Evolutionary conservation across 139 green algal genomes (phyloP), one percentile per base, ranked within the genome.

Genomic region (Tetradesmus lagerheimii): DNA sequence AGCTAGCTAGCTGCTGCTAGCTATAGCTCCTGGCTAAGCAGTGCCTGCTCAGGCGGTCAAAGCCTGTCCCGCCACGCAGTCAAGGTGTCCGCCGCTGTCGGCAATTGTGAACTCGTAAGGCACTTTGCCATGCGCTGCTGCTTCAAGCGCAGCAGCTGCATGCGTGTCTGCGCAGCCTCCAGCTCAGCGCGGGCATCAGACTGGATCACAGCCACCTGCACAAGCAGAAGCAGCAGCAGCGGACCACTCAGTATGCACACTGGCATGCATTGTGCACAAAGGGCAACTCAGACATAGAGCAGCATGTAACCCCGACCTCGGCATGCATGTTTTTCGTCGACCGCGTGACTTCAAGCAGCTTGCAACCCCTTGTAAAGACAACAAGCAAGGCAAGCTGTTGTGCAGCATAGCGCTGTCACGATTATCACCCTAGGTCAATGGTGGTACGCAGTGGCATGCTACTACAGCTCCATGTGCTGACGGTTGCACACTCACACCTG

Each of bases 101-200:
- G 57, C 57, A 71, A 23, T 8, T 71, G 57, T 2, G 1, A 6
- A n/a, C 20, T n/a, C 1, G 57, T 23, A 38, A 86, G 34, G 45
- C 45, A 75, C 2, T 74, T 39, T 4, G 45, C 80, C 34, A 87
- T 78, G 31, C 82, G 37, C n/a, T 88, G 38, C 64, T 88, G 83
- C 64, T 88, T 88, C 37, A 88, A 23, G 37, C 83, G 62, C 64
- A 88, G 64, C 25, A 80, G 37, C 38, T 88, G 83, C 83, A 88
- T 39, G n/a, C 83, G 45, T 12, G 62, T 80, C 34, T 80, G 64
- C 12, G 83, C 83, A 25, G 83, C 64, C 27, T 88, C 83, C 62
- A 88, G 41, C 83, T 88, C 83, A 31, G 83, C 62, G 25, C 83
- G 43, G 15, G 83, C 83, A 64, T 88, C 83, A 31, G 83, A 39